Evolutionary conservation across 2,329 filamentous ascomycete genomes (phyloP), one percentile per base, ranked within the genome.

Genomic region (Penicillium freii): DNA sequence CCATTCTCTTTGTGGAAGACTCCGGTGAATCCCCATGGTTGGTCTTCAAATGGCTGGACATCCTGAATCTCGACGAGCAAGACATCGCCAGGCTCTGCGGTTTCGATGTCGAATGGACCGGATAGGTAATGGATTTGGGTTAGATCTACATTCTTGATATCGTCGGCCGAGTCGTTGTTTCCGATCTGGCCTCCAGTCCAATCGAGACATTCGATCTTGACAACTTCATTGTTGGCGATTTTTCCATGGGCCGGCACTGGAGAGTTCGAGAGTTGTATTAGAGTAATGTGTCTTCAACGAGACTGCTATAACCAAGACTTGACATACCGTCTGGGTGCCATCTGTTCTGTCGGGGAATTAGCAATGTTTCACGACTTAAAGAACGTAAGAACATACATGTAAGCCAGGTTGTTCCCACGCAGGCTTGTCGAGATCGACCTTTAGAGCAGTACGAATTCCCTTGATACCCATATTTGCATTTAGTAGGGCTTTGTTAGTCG

Each of bases 131-230:
- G 92, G 46, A 95, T 84, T 56, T 84, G 83, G 23, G 90, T 95
- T 3, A 97, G 80, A 70, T 96, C 92, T 51, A 95, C 88, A 62
- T 94, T 87, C 60, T 86, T 86, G 57, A 96, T 78, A 69, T 97
- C 92, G 68, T 96, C 89, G n/a, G 92, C 92, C 33, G 83, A 89
- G 73, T 97, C 92, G 63, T 93, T 88, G 75, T 97, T 96, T 54
- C 84, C 82, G 68, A 96, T 96, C 68, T 96, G 92, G 2, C 92
- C 92, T 23, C 77, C 78, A 0, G 77, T 80, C 86, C 91, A 95
- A 77, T 95, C 91, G 8, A 94, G 80, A 69, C 92, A 96, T 80
- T 96, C 91, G 63, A 96, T 96, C 76, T 95, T 96, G 64, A 96
- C 92, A 0, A 90, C 90, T 76, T 96, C 92, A 31, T 87, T 88